phyloP scores from a whole-genome alignment of 108 stramenopile species.

The Poteriospumella lacustris region DNA sequence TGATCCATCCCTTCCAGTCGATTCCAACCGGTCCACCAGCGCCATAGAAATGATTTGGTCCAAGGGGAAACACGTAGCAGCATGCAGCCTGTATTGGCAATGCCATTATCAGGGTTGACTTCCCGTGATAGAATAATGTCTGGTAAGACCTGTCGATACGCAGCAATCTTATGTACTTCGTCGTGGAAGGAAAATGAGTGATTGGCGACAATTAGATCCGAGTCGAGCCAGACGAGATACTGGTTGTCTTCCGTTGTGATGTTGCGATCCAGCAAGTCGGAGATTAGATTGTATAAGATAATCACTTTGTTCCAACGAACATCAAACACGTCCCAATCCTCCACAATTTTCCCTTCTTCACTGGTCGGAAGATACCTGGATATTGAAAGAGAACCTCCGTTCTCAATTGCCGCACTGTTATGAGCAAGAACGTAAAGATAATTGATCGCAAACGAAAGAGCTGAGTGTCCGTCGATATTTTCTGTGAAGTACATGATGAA shows the following conservation, averaged over 20 bases:
- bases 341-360: too few relatives aligned
- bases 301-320: conserved; percentile 15
- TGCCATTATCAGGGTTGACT: not conserved
- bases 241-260: not conserved
- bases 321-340: too few relatives aligned
- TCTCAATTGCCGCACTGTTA: too few relatives aligned
- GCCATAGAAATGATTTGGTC: not conserved
- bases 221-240: not conserved
- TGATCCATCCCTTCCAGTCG: not conserved
- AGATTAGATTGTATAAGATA: not conserved
- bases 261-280: not conserved
- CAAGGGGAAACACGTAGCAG: not conserved
- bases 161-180: too few relatives aligned
- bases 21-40: not conserved
- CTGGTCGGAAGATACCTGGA: too few relatives aligned
- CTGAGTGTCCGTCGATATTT: too few relatives aligned
- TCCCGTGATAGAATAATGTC: conserved; percentile 10
- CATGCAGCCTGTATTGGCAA: conserved; percentile 15
- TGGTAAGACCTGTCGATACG: too few relatives aligned
- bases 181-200: not conserved
- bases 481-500: too few relatives aligned
- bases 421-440: too few relatives aligned
- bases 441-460: too few relatives aligned
- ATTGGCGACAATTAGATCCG: not conserved
- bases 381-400: too few relatives aligned